These are phyloP conservation scores for Earliella scabrosa DNA, from an alignment of 1,284 basidiomycete genomes.

Conservation along the genomic window DNA sequence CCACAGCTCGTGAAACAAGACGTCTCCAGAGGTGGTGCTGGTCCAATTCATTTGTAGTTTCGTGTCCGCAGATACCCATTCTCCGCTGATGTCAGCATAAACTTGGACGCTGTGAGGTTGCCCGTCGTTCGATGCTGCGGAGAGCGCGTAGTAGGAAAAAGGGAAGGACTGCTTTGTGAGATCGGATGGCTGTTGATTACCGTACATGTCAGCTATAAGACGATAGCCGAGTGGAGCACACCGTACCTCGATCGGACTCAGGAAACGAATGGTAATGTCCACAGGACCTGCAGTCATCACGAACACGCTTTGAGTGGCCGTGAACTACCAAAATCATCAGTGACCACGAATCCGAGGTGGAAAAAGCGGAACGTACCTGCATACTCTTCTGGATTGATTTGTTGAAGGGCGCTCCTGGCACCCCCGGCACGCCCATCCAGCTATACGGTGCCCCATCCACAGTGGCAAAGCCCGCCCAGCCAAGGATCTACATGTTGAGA, in stretches of 20 bases:
- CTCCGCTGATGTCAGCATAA: constrained; percentile 40
- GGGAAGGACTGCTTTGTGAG: constrained; percentile 37
- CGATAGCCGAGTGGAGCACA: no score
- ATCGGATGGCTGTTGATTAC: constrained; percentile 31
- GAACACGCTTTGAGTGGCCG: constrained; percentile 10
- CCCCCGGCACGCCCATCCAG: constrained; percentile 14
- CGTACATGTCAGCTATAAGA: no score
- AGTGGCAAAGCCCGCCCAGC: constrained; percentile 21
- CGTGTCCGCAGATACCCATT: constrained; percentile 4
- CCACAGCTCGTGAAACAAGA: neutral
- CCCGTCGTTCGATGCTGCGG: constrained; percentile 34
- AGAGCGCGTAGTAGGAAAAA: constrained; percentile 36
- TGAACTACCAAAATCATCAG: constrained; percentile 6
- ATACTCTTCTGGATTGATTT: neutral
- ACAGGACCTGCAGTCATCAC: constrained; percentile 9
- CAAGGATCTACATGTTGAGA: constrained; percentile 7
- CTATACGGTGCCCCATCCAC: constrained; percentile 17
- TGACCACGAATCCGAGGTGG: neutral
- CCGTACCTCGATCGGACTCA: constrained; percentile 23
- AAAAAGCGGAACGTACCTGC: neutral
- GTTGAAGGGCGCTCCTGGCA: neutral
- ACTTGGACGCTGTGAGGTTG: constrained; percentile 34
- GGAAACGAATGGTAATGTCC: constrained; percentile 16
- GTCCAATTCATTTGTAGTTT: neutral
- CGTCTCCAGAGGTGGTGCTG: neutral